Evolutionary conservation across 805 yeast genomes (phyloP).

Genomic region (Lipomyces sp.): DNA sequence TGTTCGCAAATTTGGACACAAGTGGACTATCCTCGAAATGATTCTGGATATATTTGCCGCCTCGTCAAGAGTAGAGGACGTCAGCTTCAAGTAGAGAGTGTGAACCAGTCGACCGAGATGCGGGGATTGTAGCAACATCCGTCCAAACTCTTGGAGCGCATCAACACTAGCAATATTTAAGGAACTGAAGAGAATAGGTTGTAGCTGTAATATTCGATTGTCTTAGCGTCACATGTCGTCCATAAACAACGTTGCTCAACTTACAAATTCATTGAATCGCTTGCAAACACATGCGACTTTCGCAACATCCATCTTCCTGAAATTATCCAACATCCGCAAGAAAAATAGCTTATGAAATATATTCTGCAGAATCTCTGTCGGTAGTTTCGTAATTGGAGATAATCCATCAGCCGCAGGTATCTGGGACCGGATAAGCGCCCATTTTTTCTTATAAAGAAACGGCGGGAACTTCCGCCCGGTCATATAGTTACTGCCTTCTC

Average conservation of each 20-base stretch:
- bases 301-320: constrained; percentile 20
- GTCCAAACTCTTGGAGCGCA: constrained; percentile 12
- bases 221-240: not conserved
- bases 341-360: constrained; percentile 22
- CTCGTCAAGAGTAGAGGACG: constrained; percentile 2
- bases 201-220: constrained; percentile 9
- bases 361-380: constrained; percentile 23
- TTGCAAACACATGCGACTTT: constrained; percentile 19
- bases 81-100: constrained; percentile 16
- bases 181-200: constrained; percentile 17
- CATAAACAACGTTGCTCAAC: not conserved
- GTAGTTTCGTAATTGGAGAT: constrained; percentile 20
- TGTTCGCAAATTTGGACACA: constrained; percentile 20
- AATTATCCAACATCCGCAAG: constrained; percentile 13
- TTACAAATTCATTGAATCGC: constrained; percentile 1
- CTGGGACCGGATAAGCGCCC: constrained; percentile 23
- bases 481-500: not conserved
- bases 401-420: constrained; percentile 29
- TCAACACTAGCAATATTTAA: constrained; percentile 12
- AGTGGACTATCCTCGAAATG: not conserved
- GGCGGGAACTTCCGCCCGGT: constrained; percentile 14
- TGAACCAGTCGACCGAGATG: constrained; percentile 15
- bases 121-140: constrained; percentile 8
- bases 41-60: constrained; percentile 12
- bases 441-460: constrained; percentile 22